Evolutionary conservation across 306 rosid genomes (phyloP).

Genomic region (Acacia acuminata): DNA sequence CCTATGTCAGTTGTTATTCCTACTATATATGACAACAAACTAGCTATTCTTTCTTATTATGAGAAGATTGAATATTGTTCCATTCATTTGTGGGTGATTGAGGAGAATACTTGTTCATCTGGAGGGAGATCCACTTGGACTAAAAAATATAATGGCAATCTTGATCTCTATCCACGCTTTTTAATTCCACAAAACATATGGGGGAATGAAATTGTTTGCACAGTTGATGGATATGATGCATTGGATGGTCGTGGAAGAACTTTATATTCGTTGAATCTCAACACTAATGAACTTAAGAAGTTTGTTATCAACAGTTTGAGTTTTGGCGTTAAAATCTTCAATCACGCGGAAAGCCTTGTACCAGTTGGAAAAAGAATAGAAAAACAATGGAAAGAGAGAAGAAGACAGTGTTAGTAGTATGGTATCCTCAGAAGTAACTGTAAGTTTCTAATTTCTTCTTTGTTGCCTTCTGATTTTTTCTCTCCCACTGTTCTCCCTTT

Average conservation of each 20-base stretch:
- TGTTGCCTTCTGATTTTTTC: neutral
- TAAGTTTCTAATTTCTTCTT: conserved; percentile 11
- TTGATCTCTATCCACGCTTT: neutral
- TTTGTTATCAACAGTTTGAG: neutral
- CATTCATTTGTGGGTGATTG: neutral
- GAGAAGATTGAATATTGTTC: neutral
- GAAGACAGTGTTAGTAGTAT: conserved; percentile 30
- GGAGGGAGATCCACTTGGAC: neutral
- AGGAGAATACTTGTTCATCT: neutral
- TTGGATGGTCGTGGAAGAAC: neutral
- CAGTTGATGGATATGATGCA: neutral
- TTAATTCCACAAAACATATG: neutral
- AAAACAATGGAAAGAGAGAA: neutral
- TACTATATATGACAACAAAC: neutral
- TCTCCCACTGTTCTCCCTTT: neutral
- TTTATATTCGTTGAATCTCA: neutral
- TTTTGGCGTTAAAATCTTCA: neutral
- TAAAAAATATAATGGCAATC: neutral
- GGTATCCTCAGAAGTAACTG: conserved; percentile 24
- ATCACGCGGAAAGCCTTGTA: neutral
- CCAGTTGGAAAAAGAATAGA: neutral
- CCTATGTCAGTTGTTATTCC: neutral
- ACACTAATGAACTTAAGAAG: neutral
- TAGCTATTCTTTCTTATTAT: neutral
- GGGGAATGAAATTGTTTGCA: neutral